Evolutionary conservation across 768 basidiomycete genomes (phyloP), one percentile per base, ranked within the genome.

Genomic region (Psilocybe subaeruginosa): DNA sequence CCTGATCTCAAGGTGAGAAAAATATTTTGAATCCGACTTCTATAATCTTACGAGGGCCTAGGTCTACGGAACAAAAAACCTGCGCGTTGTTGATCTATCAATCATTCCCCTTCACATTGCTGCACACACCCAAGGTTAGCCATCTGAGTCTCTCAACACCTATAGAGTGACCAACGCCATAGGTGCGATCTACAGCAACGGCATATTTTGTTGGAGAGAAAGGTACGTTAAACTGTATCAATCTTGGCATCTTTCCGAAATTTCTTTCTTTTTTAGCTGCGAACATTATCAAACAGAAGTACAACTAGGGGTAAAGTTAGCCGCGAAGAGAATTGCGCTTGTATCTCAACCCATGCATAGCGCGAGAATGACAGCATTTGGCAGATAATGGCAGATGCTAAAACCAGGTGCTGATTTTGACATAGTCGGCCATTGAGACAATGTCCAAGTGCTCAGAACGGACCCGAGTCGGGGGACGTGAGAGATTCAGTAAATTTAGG

Each of bases 51-150:
- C 14, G 14, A 14, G 6, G 8, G 16, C 7, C 14, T 14, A 63
- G 61, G 56, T 63, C 3, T 63, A 63, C 17, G 56, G 62, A 2
- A 58, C 62, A 1, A 35, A 35, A 3, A 63, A 63, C 16, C 27
- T 63, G 16, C 62, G 62, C 19, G 62, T 63, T 30, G 62, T 49
- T 4, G 62, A 59, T 48, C 51, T 58, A 37, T 63, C 62, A 5
- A 59, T 63, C 37, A 35, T 62, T 39, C 61, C 61, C 8, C 55
- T 62, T 33, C 55, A 57, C 9, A 54, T 58, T 47, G 56, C 43
- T 30, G 30, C 61, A 33, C 56, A 62, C 37, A 31, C 50, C 3
- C 61, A 62, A 58, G 43, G 61, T 58, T 8, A 45, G 51, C 29
- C 23, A 30, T 14, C 8, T 30, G 19, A 29, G n/a, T 17, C 19